Conservation (phyloP, 73 alveolate species). For the Uronychia setigera region DNA sequence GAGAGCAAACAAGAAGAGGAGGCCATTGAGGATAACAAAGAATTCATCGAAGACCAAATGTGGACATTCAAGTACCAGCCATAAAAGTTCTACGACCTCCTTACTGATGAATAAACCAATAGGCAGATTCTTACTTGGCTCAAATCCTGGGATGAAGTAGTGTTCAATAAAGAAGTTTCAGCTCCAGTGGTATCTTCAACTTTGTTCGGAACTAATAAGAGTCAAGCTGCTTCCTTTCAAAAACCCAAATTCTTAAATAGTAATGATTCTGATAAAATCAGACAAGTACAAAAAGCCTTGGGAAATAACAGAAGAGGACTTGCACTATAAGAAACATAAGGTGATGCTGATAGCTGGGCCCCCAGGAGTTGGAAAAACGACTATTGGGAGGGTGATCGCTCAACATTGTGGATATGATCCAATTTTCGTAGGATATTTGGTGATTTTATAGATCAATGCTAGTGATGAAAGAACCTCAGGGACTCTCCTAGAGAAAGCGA, state of each 20-base stretch:
- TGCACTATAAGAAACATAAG: conserved; percentile 31
- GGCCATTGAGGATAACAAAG: not conserved
- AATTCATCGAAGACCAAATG: conserved; percentile 13
- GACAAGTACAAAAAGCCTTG: not conserved
- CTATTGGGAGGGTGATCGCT: conserved; percentile 82
- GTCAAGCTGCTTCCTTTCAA: not conserved
- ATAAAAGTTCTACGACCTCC: conserved; percentile 67
- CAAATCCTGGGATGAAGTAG: conserved; percentile 88
- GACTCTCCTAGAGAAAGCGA: conserved; percentile 32
- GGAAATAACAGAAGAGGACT: not conserved
- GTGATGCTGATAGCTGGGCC: conserved; percentile 85
- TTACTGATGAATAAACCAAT: conserved; percentile 81
- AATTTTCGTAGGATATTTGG: conserved; percentile 6
- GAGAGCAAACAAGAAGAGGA: not conserved
- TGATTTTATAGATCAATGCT: conserved; percentile 49
- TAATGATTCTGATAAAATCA: not conserved
- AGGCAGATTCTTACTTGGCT: conserved; percentile 89
- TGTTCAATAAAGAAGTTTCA: conserved; percentile 52
- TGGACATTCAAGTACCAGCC: conserved; percentile 83
- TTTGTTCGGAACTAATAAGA: not conserved
- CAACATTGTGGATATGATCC: conserved; percentile 83
- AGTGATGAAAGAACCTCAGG: conserved; percentile 64
- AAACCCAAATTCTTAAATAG: not conserved
- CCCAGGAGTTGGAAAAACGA: conserved; percentile 91
- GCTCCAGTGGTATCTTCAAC: conserved; percentile 38